These are phyloP conservation scores for Epichloe baconii DNA, from an alignment of 2,329 filamentous ascomycete species.

Conservation along the genomic window DNA sequence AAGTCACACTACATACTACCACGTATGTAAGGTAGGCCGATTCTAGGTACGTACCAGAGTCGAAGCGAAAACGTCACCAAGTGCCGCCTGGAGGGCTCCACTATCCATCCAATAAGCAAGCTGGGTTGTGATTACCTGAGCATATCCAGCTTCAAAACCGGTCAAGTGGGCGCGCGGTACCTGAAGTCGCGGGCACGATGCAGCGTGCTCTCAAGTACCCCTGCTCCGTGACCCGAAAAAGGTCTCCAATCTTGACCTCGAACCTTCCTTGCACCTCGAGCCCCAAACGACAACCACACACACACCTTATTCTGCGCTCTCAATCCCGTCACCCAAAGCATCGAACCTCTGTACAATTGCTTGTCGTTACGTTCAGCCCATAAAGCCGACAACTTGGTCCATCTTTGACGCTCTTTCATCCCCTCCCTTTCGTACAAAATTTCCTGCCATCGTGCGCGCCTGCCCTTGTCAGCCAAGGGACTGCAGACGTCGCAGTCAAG, in stretches of 20 bases:
- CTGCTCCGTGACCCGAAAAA: slow-evolving; percentile 9
- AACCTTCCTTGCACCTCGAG: slow-evolving; percentile 18
- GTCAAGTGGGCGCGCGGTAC: slow-evolving; percentile 10
- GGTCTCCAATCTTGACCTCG: slow-evolving; percentile 18
- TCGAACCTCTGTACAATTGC: slow-evolving; percentile 2
- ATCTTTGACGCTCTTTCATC: slow-evolving; percentile 4
- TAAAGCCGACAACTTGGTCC: background rate
- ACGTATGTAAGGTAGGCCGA: too few species aligned
- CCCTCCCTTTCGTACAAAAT: background rate
- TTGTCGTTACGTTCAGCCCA: background rate
- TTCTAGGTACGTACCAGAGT: too few species aligned
- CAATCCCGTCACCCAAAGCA: slow-evolving; percentile 1
- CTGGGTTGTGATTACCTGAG: background rate
- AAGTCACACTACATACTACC: too few species aligned
- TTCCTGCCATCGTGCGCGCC: slow-evolving; percentile 3
- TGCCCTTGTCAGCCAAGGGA: slow-evolving; percentile 3
- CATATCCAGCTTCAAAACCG: too few species aligned
- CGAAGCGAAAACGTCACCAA: slow-evolving; percentile 10
- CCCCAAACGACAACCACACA: slow-evolving; percentile 9
- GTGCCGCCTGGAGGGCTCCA: slow-evolving; percentile 3
- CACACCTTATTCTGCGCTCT: background rate
- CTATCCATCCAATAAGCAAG: slow-evolving; percentile 3
- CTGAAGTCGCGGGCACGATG: slow-evolving; percentile 1
- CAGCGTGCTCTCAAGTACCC: slow-evolving; percentile 9
- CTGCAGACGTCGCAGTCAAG: slow-evolving; percentile 2